Evolutionary conservation across 208 protist species (phyloP), one percentile per base, ranked within the genome.

Genomic region (Trypanosoma theileri): DNA sequence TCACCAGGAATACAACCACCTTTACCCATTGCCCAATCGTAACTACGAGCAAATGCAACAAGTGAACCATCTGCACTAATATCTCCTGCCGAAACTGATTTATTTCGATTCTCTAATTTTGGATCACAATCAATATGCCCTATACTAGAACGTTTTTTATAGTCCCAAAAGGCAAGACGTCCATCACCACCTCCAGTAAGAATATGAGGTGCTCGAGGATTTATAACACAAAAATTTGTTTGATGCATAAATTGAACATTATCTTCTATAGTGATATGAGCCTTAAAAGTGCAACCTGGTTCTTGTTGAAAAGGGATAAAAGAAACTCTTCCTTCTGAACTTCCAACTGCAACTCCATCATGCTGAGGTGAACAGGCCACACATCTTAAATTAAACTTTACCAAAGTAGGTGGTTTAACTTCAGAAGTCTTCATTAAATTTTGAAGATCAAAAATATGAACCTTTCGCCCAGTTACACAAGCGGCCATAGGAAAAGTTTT

Each of bases 11-110:
- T 77, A 64, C 70, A 90, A 12, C 82, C 76, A 21, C 59, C 71
- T 56, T 80, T 86, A 21, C 90, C 90, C 77, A 92, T 85, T 28
- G 87, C 69, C 90, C 90, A 95, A 71, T 95, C 90, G 65, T 95
- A 95, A 54, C 85, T 92, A 53, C 87, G 75, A 28, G 87, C 90
- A 69, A 88, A 92, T 24, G 87, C 90, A 41, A 93, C 24, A 3
- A 92, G 63, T 22, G 44, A 73, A 0, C 83, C 83, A 60, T 89
- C 84, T 12, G 66, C 64, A 69, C 76, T 91, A 54, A 93, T 55
- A 60, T 92, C 85, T 17, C 87, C 90, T 24, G 86, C 81, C 24
- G 87, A 84, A 40, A 93, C 88, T n/a, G 87, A 72, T 31, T 92
- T 81, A 14, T 82, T 68, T 19, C 69, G 44, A n/a, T 75, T 79